These are phyloP conservation scores for Ophiocordyceps australis DNA, from an alignment of 2,329 filamentous ascomycete genomes.

Conservation along the genomic window DNA sequence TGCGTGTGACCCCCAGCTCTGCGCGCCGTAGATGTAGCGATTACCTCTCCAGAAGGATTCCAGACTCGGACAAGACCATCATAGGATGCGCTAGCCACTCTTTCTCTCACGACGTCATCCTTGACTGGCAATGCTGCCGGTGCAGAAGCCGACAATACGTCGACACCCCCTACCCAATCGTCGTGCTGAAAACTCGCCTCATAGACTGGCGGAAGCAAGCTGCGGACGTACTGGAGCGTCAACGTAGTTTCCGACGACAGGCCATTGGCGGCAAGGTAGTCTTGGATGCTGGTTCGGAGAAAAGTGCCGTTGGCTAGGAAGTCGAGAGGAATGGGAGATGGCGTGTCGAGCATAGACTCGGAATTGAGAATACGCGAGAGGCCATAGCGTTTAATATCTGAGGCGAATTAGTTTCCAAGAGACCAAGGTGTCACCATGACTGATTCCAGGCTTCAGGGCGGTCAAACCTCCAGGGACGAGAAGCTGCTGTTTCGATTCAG, in stretches of 20 bases:
- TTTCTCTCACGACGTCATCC: constrained; percentile 13
- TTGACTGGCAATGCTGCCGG: constrained; percentile 30
- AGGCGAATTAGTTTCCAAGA: constrained; percentile 1
- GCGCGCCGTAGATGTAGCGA: constrained; percentile 54
- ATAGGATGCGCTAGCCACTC: constrained; percentile 83
- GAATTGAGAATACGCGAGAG: constrained; percentile 55
- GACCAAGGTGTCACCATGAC: too few relatives aligned
- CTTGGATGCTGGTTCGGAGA: constrained; percentile 73
- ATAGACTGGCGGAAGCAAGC: constrained; percentile 73
- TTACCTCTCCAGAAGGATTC: constrained; percentile 72
- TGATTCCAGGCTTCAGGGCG: constrained; percentile 1
- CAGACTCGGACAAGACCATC: constrained; percentile 80
- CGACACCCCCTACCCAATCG: constrained; percentile 85
- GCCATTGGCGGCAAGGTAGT: constrained; percentile 73
- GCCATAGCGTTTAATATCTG: constrained; percentile 50
- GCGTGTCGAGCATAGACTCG: constrained; percentile 49
- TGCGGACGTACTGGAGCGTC: constrained; percentile 83
- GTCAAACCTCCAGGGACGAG: constrained; percentile 39
- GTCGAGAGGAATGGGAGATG: constrained; percentile 62
- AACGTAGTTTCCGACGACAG: constrained; percentile 79
- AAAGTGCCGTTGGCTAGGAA: constrained; percentile 93
- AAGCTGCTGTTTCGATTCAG: constrained; percentile 41
- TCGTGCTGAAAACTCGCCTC: constrained; percentile 91
- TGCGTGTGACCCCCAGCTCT: constrained; percentile 56
- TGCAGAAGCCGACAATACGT: constrained; percentile 56